These are phyloP conservation scores for Silybum marianum DNA, from an alignment of 129 eudicot genomes.

Conservation along the genomic window DNA sequence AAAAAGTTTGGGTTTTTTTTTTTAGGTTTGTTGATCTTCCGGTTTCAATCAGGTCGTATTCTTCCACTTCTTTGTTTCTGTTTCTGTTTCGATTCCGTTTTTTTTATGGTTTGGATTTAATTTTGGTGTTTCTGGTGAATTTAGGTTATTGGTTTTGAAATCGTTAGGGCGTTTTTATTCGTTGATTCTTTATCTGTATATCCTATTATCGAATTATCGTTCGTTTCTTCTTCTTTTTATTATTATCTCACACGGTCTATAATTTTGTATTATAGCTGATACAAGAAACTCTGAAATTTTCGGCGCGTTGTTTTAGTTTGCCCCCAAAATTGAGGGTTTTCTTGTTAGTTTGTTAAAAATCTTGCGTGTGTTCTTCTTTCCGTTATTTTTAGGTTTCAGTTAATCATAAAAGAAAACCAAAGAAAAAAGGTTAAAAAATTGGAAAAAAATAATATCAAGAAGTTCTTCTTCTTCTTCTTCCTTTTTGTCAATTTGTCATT, in stretches of 20 bases:
- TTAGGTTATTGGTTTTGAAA: slow-evolving; percentile 18
- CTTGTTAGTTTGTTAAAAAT: slow-evolving; percentile 24
- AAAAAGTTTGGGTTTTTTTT: slow-evolving; percentile 23
- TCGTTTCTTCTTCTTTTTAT: not conserved
- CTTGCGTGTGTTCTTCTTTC: not conserved
- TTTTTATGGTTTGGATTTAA: not conserved
- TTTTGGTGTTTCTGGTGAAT: slow-evolving; percentile 4
- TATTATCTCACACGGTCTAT: slow-evolving; percentile 2
- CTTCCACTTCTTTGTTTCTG: not conserved
- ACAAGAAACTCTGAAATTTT: slow-evolving; percentile 60
- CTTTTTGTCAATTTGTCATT: not conserved
- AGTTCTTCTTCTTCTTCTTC: not conserved
- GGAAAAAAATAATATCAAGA: not conserved
- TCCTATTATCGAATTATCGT: not conserved
- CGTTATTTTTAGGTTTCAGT: slow-evolving; percentile 19
- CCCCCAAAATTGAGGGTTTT: slow-evolving; percentile 74
- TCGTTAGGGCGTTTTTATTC: slow-evolving; percentile 33
- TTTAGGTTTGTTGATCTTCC: not conserved
- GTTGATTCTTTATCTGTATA: slow-evolving; percentile 45
- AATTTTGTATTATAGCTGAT: slow-evolving; percentile 24
- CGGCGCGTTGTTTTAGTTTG: slow-evolving; percentile 68
- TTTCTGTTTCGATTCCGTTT: not conserved
- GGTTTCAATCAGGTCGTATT: slow-evolving; percentile 23
- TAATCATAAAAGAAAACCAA: not conserved
- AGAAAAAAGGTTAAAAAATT: slow-evolving; percentile 3